Evolutionary conservation across 257 asterid genomes (phyloP).

Genomic region (Catharanthus roseus): DNA sequence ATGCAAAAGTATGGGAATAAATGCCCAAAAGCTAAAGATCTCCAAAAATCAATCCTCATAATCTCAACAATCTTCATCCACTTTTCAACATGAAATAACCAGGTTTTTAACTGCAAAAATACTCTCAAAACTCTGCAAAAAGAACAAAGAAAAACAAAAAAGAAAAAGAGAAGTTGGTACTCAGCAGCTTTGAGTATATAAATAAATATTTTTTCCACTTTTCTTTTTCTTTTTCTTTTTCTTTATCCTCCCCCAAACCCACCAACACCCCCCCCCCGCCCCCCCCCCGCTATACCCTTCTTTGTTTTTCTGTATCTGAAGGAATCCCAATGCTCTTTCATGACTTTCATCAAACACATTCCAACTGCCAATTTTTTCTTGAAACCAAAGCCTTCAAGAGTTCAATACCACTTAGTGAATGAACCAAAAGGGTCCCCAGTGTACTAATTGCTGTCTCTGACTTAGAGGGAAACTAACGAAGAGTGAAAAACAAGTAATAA

Average conservation of each 20-base stretch:
- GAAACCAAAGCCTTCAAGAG: conserved; percentile 46
- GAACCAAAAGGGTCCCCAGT: conserved; percentile 26
- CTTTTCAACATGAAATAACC: background rate
- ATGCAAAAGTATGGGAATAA: conserved; percentile 22
- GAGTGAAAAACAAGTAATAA: conserved; percentile 25
- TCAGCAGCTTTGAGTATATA: too few species aligned
- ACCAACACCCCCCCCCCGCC: conserved; percentile 5
- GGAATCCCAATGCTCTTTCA: conserved; percentile 38
- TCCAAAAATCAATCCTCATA: conserved; percentile 17
- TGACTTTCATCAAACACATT: conserved; percentile 27
- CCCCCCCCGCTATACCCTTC: background rate
- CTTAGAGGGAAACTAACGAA: conserved; percentile 2
- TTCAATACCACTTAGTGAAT: too few species aligned
- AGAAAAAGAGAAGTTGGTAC: conserved; percentile 1
- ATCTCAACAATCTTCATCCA: conserved; percentile 2
- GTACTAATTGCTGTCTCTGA: conserved; percentile 21
- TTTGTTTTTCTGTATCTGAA: background rate
- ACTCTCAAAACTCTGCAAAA: background rate
- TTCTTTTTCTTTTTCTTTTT: background rate
- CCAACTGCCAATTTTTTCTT: conserved; percentile 32
- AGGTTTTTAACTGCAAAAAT: background rate
- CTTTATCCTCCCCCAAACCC: too few species aligned
- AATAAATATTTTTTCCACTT: too few species aligned
- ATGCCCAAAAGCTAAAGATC: conserved; percentile 15
- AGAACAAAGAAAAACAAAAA: conserved; percentile 12